A percentile compares a stretch with the other conserved stretches of the same genome.
Evolutionary conservation across 139 green algal species (phyloP).

Genomic region (Spirogloea muscicola): DNA sequence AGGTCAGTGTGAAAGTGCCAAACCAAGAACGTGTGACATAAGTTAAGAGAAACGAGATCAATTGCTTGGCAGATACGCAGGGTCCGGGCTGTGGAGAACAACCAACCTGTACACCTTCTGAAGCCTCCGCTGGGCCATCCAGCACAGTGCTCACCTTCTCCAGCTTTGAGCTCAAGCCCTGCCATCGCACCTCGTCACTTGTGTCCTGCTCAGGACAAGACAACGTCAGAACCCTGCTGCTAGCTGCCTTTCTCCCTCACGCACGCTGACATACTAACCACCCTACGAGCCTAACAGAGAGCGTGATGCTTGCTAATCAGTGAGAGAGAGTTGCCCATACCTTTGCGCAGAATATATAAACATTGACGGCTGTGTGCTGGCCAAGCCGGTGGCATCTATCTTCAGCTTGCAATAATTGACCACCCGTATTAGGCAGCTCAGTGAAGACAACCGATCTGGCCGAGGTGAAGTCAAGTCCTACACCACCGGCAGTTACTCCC

Average conservation of each 20-base stretch:
- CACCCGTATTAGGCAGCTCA: constrained; percentile 57
- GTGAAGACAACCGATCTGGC: constrained; percentile 87
- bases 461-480: constrained; percentile 84
- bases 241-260: no score
- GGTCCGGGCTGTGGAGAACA: background rate
- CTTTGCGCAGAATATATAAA: constrained; percentile 47
- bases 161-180: constrained; percentile 23
- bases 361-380: constrained; percentile 30
- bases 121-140: background rate
- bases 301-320: background rate
- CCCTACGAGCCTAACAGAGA: no score
- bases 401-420: constrained; percentile 37
- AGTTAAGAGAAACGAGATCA: background rate
- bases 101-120: constrained; percentile 5
- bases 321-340: no score
- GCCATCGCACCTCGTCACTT: constrained; percentile 26
- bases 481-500: constrained; percentile 80
- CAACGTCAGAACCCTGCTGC: no score
- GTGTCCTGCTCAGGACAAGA: no score
- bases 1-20: background rate
- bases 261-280: no score
- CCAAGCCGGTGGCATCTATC: constrained; percentile 24
- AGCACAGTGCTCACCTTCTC: constrained; percentile 17
- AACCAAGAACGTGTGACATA: background rate
- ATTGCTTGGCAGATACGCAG: background rate